These are phyloP conservation scores for Lasiodiplodia citricola DNA, from an alignment of 2,329 filamentous ascomycete genomes.

Conservation along the genomic window DNA sequence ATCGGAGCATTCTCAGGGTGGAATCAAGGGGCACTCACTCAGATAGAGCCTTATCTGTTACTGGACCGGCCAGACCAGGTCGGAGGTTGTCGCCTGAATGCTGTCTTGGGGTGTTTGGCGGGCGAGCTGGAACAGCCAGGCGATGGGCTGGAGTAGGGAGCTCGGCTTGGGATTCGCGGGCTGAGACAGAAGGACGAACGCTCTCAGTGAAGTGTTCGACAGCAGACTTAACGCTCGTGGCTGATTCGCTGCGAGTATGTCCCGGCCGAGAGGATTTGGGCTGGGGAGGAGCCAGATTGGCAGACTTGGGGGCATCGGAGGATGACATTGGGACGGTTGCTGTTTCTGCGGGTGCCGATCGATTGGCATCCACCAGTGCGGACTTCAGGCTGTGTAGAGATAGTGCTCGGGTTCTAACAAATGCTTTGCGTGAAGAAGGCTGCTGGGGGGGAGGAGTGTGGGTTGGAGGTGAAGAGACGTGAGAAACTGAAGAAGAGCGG, in stretches of 20 bases:
- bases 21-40: conserved; percentile 10
- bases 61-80: conserved; percentile 17
- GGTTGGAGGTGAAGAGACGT: not conserved
- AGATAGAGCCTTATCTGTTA: not conserved
- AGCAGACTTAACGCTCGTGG: conserved; percentile 9
- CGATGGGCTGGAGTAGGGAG: not conserved
- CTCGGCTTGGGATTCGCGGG: conserved; percentile 24
- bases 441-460: not conserved
- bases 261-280: not conserved
- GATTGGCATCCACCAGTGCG: conserved; percentile 11
- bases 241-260: conserved; percentile 2
- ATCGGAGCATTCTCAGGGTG: not conserved
- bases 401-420: conserved; percentile 5
- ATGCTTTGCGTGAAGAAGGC: conserved; percentile 4
- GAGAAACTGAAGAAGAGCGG: not conserved
- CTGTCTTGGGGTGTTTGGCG: conserved; percentile 19
- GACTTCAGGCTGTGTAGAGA: conserved; percentile 20
- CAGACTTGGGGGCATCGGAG: not conserved
- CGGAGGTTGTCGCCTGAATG: conserved; percentile 17
- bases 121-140: conserved; percentile 6
- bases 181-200: conserved; percentile 18
- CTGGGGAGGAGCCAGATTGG: conserved; percentile 14
- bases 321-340: conserved; percentile 10
- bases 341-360: not conserved
- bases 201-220: not conserved